phyloP scores from a whole-genome alignment of 2,329 filamentous ascomycete genomes.

The Xylariaceae sp. region DNA sequence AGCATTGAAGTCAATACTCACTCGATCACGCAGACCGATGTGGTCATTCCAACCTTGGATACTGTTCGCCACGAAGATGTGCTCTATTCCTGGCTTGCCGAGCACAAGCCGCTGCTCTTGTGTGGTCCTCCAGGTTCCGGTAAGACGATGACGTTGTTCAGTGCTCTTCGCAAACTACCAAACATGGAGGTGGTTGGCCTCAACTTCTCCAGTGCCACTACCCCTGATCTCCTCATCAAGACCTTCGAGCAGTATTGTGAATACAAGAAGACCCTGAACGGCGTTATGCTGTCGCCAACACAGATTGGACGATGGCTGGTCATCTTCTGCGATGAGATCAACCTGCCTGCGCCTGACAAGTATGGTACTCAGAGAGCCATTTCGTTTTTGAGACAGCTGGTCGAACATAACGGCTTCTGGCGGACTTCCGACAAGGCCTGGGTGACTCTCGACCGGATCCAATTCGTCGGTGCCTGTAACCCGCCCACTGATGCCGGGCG shows the following conservation, averaged over 20 bases:
- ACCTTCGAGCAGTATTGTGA: constrained; percentile 99
- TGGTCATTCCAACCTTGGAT: constrained; percentile 95
- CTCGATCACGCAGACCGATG: constrained; percentile 93
- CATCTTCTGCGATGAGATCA: constrained; percentile 99
- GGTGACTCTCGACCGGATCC: constrained; percentile 95
- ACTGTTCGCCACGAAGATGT: constrained; percentile 97
- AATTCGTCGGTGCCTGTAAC: constrained; percentile 98
- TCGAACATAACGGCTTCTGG: constrained; percentile 99
- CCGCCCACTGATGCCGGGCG: constrained; percentile 94
- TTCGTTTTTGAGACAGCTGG: constrained; percentile 91
- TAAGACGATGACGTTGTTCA: constrained; percentile 99
- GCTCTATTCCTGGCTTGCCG: constrained; percentile 98
- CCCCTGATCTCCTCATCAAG: constrained; percentile 94
- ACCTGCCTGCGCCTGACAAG: constrained; percentile 92
- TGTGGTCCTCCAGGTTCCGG: constrained; percentile 97
- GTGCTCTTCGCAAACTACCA: constrained; percentile 87
- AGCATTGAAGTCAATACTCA: constrained; percentile 96
- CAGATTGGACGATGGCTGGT: constrained; percentile 98
- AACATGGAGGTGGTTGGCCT: constrained; percentile 99
- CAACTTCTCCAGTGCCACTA: constrained; percentile 98
- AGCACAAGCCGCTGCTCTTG: constrained; percentile 93
- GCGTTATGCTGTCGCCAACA: constrained; percentile 88
- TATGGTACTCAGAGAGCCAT: constrained; percentile 97
- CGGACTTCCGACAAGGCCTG: constrained; percentile 93
- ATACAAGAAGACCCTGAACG: constrained; percentile 97